Evolutionary conservation across 2,329 filamentous ascomycete genomes (phyloP), one percentile per base, ranked within the genome.

Genomic region (Talaromyces sp.): DNA sequence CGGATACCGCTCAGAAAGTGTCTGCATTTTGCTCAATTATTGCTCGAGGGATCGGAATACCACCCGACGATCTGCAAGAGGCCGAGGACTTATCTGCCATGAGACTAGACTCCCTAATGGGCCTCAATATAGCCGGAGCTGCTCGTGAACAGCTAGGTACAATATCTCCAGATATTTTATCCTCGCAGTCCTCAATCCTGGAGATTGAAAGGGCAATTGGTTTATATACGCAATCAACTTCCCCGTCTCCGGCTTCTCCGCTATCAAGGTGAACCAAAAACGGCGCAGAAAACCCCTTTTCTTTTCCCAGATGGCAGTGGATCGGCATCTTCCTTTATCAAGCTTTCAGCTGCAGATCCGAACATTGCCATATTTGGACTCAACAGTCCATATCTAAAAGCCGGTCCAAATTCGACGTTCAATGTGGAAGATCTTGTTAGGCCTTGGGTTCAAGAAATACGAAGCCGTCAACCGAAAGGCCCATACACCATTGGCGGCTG

Each of bases 331-430:
- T 17, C 19, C 6, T 54, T 33, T 8, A 15, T 15, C 3, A 17
- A 10, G 13, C 2, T 54, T 6, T 37, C 15, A 33, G 15, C 10
- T 11, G 43, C 19, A 15, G 2, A 21, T 7, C 39, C 52, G 8
- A 37, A 43, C 13, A 13, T 54, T 1, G 22, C 11, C 2, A 10
- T 54, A 1, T 19, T n/a, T 8, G 52, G 52, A 5, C 15, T 54
- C 9, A 54, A 54, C 31, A 54, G 52, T 19, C 52, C 52, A 10
- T 54, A 35, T 45, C 11, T 54, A 17, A 43, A 54, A 17, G n/a
- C 52, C 37, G 52, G 43, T n/a, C n/a, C 8, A 25, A 54, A 35
- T 54, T 33, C n/a, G 41, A 22, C 28, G n/a, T n/a, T n/a, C n/a
- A n/a, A n/a, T n/a, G n/a, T n/a, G n/a, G n/a, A n/a, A n/a, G n/a